Evolutionary conservation across 768 basidiomycete species (phyloP), one percentile per base, ranked within the genome.

Genomic region (Pisolithus orientalis): DNA sequence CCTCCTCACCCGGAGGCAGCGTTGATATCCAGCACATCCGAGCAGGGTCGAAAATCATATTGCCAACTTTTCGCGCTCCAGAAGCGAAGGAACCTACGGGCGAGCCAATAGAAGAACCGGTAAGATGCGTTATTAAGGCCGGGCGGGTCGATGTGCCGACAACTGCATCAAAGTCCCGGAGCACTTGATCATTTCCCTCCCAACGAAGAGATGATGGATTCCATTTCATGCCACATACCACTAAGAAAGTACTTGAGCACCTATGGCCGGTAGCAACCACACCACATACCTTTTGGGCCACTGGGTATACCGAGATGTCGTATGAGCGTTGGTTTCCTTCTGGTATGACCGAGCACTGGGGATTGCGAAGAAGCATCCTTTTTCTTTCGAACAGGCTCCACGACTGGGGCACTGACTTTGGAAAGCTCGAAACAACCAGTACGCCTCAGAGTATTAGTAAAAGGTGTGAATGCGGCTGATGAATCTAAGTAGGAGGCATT

Each of bases 211-310:
- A 84, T 16, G 71, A 73, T 39, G 95, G 94, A 69, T 99, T 98
- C 90, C 93, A 99, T 62, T 83, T 89, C 95, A 99, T 99, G 50
- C 94, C 91, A 21, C 93, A 94, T 52, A 95, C 81, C 44, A 92
- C 95, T 95, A 62, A 42, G n/a, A 55, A 47, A 50, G 50, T 13
- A 29, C 32, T 48, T 62, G 42, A 66, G 57, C 56, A 42, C 46
- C 27, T 52, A 39, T 29, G 13, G 52, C 38, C 38, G 24, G 47
- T 47, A 53, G 42, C 44, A 42, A 39, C 34, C 44, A 21, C 13
- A 29, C 8, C 42, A 64, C 79, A 29, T 56, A 94, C 92, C 84
- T 80, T 91, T 94, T 10, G 90, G 78, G 24, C 79, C 77, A 52
- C 70, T 69, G 38, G 73, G 64, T 54, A 84, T 82, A 55, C 87